Evolutionary conservation across 805 yeast species (phyloP).

Genomic region (Citeromyces nyonsensis): DNA sequence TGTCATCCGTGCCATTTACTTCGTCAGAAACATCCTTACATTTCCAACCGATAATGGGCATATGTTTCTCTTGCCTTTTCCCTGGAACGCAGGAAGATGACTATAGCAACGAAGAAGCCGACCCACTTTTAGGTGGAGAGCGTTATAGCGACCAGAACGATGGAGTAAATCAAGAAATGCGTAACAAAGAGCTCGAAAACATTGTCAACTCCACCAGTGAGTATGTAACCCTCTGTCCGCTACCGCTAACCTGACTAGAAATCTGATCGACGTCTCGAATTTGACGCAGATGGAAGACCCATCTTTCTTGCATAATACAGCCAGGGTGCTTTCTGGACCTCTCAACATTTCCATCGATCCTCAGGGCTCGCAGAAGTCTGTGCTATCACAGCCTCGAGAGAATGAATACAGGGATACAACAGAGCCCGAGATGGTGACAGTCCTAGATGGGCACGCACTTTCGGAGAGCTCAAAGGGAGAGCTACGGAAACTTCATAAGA

Average conservation of each 20-base stretch:
- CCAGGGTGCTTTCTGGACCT: slow-evolving; percentile 1
- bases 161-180: slow-evolving; percentile 9
- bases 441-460: background rate
- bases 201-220: slow-evolving; percentile 17
- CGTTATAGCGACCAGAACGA: slow-evolving; percentile 7
- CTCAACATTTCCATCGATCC: slow-evolving; percentile 4
- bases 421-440: background rate
- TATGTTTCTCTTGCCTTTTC: slow-evolving; percentile 16
- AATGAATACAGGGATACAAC: background rate
- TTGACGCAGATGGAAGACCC: slow-evolving; percentile 8
- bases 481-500: background rate
- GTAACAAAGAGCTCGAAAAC: slow-evolving; percentile 15
- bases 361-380: slow-evolving; percentile 2
- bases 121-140: slow-evolving; percentile 9
- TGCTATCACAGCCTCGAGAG: slow-evolving; percentile 1
- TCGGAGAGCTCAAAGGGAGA: background rate
- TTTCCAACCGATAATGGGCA: slow-evolving; percentile 12
- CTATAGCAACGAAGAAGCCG: slow-evolving; percentile 9
- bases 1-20: too few species aligned
- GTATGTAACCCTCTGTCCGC: slow-evolving; percentile 1
- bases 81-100: slow-evolving; percentile 8
- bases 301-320: slow-evolving; percentile 1
- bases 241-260: background rate
- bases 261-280: slow-evolving; percentile 13
- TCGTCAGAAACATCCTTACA: background rate